A percentile compares a stretch with the other conserved stretches of the same genome.
phyloP scores from a whole-genome alignment of 257 asterid genomes.

The Misopates orontium region DNA sequence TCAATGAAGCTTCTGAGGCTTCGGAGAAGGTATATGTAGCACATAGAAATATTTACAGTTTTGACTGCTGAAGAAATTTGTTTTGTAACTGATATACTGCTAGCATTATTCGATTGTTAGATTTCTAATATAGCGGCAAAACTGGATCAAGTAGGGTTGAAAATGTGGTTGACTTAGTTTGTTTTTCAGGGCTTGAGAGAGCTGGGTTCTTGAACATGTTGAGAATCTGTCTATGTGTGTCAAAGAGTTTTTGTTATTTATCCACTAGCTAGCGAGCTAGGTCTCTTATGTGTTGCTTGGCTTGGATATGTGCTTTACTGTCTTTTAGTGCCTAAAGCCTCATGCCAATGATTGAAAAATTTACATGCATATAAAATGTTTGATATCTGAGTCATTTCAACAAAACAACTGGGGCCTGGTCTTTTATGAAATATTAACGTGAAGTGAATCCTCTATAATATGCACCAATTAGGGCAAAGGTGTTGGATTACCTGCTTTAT shows the following conservation, averaged over 20 bases:
- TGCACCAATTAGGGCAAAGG: not conserved
- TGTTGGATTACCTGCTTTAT: not conserved
- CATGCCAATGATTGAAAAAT: not conserved
- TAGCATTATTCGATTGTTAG: not conserved
- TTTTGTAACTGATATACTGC: no score
- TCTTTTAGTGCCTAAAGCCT: not conserved
- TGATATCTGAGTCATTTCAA: not conserved
- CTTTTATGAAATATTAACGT: not conserved
- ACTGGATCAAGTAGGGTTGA: no score
- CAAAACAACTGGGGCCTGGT: not conserved
- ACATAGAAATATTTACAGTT: not conserved
- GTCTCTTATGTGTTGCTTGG: not conserved
- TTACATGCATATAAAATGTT: not conserved
- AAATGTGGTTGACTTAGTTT: slow-evolving; percentile 1
- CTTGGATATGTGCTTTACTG: slow-evolving; percentile 6
- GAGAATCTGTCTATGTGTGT: not conserved
- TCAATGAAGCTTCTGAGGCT: slow-evolving; percentile 34
- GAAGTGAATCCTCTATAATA: not conserved
- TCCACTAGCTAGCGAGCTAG: not conserved
- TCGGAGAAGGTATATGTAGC: slow-evolving; percentile 44
- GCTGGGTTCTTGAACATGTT: not conserved
- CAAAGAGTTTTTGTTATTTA: not conserved
- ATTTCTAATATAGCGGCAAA: no score
- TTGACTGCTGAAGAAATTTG: slow-evolving; percentile 4
- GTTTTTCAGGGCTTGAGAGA: not conserved